Base-by-base conservation (phyloP, 148 eudicot genomes). In the Silene conica region DNA sequence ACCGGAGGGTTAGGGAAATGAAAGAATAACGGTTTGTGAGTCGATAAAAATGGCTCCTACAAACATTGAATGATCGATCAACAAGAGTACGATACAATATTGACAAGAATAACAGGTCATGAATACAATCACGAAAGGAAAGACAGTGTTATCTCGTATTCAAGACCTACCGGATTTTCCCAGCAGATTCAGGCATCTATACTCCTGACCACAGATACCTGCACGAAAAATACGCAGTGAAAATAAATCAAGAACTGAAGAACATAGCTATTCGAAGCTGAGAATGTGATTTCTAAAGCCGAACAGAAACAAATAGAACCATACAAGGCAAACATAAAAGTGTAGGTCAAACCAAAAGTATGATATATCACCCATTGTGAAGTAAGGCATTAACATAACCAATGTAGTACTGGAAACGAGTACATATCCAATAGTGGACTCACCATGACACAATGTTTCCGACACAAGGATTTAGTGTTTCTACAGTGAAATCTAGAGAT, bases 141-240 rank as follows among this genome's bases (percentile, higher is more conserved):
- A 67, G 55, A 45, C 48, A 1, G 45, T 67, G 70, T 21, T 67
- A 8, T 67, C 70, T 43, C 52, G 43, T 8, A n/a, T 41, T 67
- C n/a, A 9, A 10, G 77, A 20, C 43, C 28, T 26, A 52, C 48
- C 59, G 13, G 21, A 11, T 34, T 71, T 18, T 25, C 38, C 70
- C 60, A 28, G 63, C 3, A 65, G 23, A 54, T 6, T 56, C 58
- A 25, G 34, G 54, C 15, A 16, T 25, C 64, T 71, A 64, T 45
- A 75, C 66, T 20, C 58, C 71, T 55, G 71, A n/a, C 76, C 80
- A 72, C 1, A 77, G 31, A 65, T 77, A 38, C 76, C 80, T 77
- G 67, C n/a, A 77, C 18, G 11, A 72, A 55, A 63, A 43, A 38
- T 19, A 50, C 50, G 20, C 8, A 71, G 25, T 8, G 16, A 64